These are phyloP conservation scores for Maudiozyma humilis DNA, from an alignment of 1,139 yeast genomes.

Conservation along the genomic window DNA sequence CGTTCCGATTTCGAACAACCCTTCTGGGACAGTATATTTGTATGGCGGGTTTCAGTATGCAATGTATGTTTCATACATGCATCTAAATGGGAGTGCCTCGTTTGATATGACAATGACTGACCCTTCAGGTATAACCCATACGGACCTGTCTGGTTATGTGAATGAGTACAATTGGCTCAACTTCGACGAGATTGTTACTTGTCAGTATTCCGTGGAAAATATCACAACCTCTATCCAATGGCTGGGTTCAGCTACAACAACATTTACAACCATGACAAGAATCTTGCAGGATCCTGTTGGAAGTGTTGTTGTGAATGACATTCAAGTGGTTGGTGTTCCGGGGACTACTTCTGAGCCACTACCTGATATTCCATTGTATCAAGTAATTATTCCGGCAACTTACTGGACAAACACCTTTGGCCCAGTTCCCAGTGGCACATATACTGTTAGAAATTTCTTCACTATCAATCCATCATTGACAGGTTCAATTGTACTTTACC, in stretches of 20 bases:
- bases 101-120: neutral
- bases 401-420: too few relatives aligned
- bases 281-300: neutral
- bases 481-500: too few relatives aligned
- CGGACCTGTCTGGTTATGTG: neutral
- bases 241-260: neutral
- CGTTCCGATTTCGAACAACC: neutral
- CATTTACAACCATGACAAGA: neutral
- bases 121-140: neutral
- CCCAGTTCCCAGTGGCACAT: too few relatives aligned
- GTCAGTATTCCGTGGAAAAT: neutral
- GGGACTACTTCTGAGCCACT: too few relatives aligned
- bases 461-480: too few relatives aligned
- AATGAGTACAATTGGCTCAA: neutral
- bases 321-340: neutral
- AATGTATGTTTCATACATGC: neutral
- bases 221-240: neutral
- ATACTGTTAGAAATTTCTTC: too few relatives aligned
- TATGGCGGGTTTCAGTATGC: neutral
- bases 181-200: neutral
- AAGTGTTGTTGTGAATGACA: neutral
- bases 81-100: neutral
- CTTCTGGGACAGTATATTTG: neutral
- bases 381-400: too few relatives aligned
- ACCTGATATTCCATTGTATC: too few relatives aligned